phyloP scores from a whole-genome alignment of 352 stramenopile species.

The Phytopythium helicoides region DNA sequence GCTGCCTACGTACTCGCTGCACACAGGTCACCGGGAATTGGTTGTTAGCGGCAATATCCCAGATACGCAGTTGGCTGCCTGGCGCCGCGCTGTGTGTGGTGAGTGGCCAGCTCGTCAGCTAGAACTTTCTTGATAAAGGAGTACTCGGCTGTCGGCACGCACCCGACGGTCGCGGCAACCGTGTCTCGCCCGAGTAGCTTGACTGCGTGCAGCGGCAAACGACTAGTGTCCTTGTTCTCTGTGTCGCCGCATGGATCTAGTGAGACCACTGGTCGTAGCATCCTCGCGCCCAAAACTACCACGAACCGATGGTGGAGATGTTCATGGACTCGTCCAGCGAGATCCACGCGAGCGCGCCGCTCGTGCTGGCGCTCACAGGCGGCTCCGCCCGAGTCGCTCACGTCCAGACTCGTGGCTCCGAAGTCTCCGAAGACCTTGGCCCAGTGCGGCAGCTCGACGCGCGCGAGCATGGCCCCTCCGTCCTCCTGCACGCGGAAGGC shows the following conservation, averaged over 20 bases:
- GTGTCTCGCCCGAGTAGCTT: slow-evolving; percentile 72
- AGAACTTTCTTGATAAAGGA: slow-evolving; percentile 6
- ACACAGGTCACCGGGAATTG: slow-evolving; percentile 49
- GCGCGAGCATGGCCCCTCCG: slow-evolving; percentile 6
- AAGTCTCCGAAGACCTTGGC: slow-evolving; percentile 37
- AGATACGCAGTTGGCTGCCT: slow-evolving; percentile 68
- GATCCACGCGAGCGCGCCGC: slow-evolving; percentile 64
- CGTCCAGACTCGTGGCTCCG: slow-evolving; percentile 57
- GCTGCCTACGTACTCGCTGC: slow-evolving; percentile 41
- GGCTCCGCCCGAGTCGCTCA: slow-evolving; percentile 37
- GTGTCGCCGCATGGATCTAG: not conserved
- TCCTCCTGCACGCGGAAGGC: slow-evolving; percentile 36
- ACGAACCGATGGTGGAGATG: slow-evolving; percentile 51
- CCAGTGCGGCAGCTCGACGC: slow-evolving; percentile 55
- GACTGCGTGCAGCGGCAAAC: slow-evolving; percentile 53
- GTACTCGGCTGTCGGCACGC: slow-evolving; percentile 6
- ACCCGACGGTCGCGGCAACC: slow-evolving; percentile 71
- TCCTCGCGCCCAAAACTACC: not conserved
- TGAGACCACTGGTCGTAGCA: not conserved
- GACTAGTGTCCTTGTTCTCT: slow-evolving; percentile 56
- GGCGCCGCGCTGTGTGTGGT: slow-evolving; percentile 33
- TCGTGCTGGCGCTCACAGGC: slow-evolving; percentile 53
- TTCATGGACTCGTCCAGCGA: slow-evolving; percentile 50
- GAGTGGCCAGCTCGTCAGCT: not conserved
- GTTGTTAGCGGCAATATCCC: slow-evolving; percentile 60